Base-by-base conservation (phyloP, 2,329 filamentous ascomycete genomes). In the Endoconidiophora polonica region DNA sequence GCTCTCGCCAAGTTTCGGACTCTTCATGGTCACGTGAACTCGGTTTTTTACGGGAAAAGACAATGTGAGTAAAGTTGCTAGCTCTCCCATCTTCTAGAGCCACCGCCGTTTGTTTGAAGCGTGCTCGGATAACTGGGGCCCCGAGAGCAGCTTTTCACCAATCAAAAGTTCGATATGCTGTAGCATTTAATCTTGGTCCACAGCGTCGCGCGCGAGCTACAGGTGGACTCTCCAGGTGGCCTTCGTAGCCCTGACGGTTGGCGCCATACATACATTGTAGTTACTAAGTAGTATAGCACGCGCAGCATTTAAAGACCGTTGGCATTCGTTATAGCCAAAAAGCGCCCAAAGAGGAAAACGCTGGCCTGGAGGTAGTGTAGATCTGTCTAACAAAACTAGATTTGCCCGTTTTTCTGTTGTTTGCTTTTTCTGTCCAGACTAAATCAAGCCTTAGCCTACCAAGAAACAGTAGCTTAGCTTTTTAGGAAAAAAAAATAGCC, bases 1-100 rank as follows among this genome's bases (percentile, higher is more conserved):
- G 43, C 49, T 45, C 42, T 53, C 48, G 52, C 48, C 52, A 53
- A 42, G 44, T 53, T 53, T 53, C 48, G 52, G 52, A 48, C 52
- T 53, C 38, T 24, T 14, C 3, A 10, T 12, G 22, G 52, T 53
- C 52, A 53, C 52, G 52, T 53, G 52, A 48, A 41, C n/a, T 53
- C 52, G 52, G 52, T 50, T 47, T 53, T 50, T 53, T 53, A 53
- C 52, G 52, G 52, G 16, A 53, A 48, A 29, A 48, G 29, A 33
- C 29, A 33, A 33, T 33, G 14, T 33, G 16, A 18, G 16, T 22
- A 14, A 18, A 18, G 18, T 41, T 42, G 14, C 42, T 42, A 22
- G 42, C 4, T 26, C 37, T 48, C 29, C 38, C 12, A 48, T 48
- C 39, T 43, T 26, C 23, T 29, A 18, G 18, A 20, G 23, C 22